Evolutionary conservation across 345 rosid genomes (phyloP).

Genomic region (Anastatica hierochuntica): DNA sequence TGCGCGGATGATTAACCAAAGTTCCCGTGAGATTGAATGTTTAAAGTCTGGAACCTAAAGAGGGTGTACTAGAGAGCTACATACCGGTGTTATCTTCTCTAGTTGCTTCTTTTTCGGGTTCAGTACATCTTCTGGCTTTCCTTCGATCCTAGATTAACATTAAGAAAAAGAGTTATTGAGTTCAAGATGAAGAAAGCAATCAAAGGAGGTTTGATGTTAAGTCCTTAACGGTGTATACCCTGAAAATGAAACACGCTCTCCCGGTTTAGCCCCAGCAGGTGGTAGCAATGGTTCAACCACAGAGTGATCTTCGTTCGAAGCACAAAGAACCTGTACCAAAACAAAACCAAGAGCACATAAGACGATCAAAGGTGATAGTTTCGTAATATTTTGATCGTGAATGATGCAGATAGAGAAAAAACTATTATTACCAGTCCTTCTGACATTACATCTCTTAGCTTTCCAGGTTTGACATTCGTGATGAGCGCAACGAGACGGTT

Average conservation of each 20-base stretch:
- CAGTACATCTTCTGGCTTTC: slow-evolving; percentile 86
- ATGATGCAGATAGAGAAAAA: slow-evolving; percentile 2
- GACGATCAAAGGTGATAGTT: not conserved
- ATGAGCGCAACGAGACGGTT: slow-evolving; percentile 69
- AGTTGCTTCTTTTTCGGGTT: slow-evolving; percentile 96
- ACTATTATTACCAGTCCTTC: slow-evolving; percentile 95
- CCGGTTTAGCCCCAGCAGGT: slow-evolving; percentile 54
- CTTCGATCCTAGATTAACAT: slow-evolving; percentile 54
- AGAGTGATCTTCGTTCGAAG: slow-evolving; percentile 79
- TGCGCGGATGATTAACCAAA: not conserved
- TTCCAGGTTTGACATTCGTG: slow-evolving; percentile 97
- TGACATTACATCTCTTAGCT: slow-evolving; percentile 81
- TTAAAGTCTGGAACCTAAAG: not conserved
- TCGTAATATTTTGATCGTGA: not conserved
- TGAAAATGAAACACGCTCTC: not conserved
- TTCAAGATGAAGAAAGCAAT: not conserved
- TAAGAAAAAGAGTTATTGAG: slow-evolving; percentile 3
- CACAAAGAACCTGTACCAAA: slow-evolving; percentile 67
- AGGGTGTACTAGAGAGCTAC: not conserved
- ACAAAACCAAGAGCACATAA: slow-evolving; percentile 5
- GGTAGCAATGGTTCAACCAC: slow-evolving; percentile 74
- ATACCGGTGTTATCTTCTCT: slow-evolving; percentile 89
- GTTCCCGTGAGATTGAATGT: not conserved
- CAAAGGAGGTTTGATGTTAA: not conserved
- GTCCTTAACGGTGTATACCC: not conserved